phyloP scores from a whole-genome alignment of 1,139 yeast species.

The Sugiyamaella grinbergsii region DNA sequence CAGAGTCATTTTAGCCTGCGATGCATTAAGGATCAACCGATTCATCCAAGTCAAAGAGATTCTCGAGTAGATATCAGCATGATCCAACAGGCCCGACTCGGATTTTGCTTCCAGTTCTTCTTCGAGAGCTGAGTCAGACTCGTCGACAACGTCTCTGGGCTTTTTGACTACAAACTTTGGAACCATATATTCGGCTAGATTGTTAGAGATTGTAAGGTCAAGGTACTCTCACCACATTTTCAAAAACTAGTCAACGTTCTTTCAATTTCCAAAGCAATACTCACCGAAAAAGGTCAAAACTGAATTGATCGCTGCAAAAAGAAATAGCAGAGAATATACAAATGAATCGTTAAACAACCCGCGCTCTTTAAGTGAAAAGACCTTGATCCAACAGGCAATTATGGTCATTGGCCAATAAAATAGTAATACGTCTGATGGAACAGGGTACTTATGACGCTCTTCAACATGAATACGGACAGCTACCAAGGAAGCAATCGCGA shows the following conservation, averaged over 20 bases:
- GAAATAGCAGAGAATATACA: constrained; percentile 6
- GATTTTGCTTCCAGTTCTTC: constrained; percentile 18
- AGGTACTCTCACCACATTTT: too few relatives aligned
- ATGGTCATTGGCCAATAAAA: constrained; percentile 70
- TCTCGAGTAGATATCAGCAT: constrained; percentile 74
- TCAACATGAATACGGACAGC: constrained; percentile 56
- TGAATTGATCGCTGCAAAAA: constrained; percentile 15
- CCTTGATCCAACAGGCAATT: constrained; percentile 50
- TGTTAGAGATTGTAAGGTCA: too few relatives aligned
- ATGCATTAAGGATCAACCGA: constrained; percentile 77
- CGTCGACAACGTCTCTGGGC: constrained; percentile 10
- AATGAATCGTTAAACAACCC: constrained; percentile 13
- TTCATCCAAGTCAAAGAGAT: constrained; percentile 88
- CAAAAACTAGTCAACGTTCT: too few relatives aligned
- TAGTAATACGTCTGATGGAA: constrained; percentile 67
- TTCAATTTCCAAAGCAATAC: too few relatives aligned
- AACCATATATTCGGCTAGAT: constrained; percentile 27
- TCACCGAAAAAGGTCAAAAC: constrained; percentile 16
- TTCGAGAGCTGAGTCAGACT: constrained; percentile 1
- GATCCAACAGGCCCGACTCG: constrained; percentile 47
- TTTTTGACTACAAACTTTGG: constrained; percentile 23
- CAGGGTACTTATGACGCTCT: constrained; percentile 64
- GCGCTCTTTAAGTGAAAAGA: constrained; percentile 38
- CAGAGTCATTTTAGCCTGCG: constrained; percentile 64
- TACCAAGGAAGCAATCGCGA: constrained; percentile 36